phyloP scores from a whole-genome alignment of 2,329 filamentous ascomycete species.

The Ascomycota sp. region DNA sequence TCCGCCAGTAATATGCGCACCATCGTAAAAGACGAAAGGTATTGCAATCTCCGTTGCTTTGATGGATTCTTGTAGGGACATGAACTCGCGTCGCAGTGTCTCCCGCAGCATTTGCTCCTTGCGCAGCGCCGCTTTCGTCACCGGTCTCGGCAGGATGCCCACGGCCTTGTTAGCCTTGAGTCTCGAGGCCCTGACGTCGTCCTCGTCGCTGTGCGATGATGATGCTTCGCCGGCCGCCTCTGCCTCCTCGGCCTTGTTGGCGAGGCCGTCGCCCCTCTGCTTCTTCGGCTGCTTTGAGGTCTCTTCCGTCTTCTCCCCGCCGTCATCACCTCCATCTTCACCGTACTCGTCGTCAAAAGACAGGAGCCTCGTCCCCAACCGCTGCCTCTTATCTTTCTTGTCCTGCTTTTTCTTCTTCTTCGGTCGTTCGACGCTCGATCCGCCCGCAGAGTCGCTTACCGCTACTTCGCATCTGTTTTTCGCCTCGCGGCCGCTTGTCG shows the following conservation, averaged over 20 bases:
- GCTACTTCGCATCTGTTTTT: slow-evolving; percentile 23
- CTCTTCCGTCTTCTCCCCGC: slow-evolving; percentile 4
- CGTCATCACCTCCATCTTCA: slow-evolving; percentile 21
- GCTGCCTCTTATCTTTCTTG: slow-evolving; percentile 6
- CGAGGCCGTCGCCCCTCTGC: background rate
- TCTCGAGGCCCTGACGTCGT: slow-evolving; percentile 11
- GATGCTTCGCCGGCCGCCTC: too few species aligned
- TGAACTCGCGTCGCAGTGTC: slow-evolving; percentile 62
- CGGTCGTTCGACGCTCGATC: slow-evolving; percentile 4
- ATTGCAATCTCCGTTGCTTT: slow-evolving; percentile 78
- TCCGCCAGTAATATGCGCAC: slow-evolving; percentile 72
- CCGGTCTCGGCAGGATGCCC: slow-evolving; percentile 43
- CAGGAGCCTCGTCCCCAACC: slow-evolving; percentile 24
- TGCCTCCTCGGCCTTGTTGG: background rate
- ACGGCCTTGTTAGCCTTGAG: slow-evolving; percentile 43
- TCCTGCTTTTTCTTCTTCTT: slow-evolving; percentile 25
- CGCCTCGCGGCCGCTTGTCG: slow-evolving; percentile 27
- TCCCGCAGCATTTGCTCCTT: slow-evolving; percentile 65
- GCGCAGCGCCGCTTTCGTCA: slow-evolving; percentile 53
- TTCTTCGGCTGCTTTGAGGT: slow-evolving; percentile 3
- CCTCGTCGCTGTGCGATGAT: background rate
- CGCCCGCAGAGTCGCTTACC: slow-evolving; percentile 13
- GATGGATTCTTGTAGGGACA: slow-evolving; percentile 64
- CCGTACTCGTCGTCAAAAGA: slow-evolving; percentile 54
- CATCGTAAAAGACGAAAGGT: slow-evolving; percentile 94